Base-by-base conservation (phyloP, 2,329 filamentous ascomycete species). In the Sporothrix sp. region DNA sequence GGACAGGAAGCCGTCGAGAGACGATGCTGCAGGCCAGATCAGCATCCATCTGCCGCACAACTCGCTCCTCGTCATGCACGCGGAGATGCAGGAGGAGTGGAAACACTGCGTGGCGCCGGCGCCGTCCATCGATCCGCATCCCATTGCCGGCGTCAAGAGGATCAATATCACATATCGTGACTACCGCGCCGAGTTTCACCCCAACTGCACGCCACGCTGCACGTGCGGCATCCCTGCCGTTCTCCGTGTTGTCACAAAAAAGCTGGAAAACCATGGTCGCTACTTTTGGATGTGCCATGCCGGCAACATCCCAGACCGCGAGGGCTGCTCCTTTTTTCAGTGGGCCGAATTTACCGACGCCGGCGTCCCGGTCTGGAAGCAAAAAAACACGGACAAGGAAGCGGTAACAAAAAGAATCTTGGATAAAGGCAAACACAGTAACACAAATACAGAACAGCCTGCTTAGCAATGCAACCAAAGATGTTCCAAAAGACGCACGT, bases 61-160 rank as follows among this genome's bases (percentile, higher is more conserved):
- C 65, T 94, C 87, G 0, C 75, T 97, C 0, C 74, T 98, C 0
- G 74, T 97, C 9, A 97, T 98, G 93, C 90, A 97, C 61, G 90
- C 91, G 1, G 88, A 95, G 63, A 97, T 95, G 87, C 91, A 97
- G 62, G 91, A 97, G 62, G 84, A 86, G 62, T 97, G 89, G 89
- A 97, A 96, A 65, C 93, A 98, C 65, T 78, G 79, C 57, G 85
- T 98, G 38, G 74, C 81, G 0, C 85, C 89, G 0, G 82, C 85
- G 0, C 73, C 75, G 44, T 79, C 82, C 4, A 85, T 97, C 52
- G 84, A 89, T 54, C 87, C 88, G 1, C 93, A 98, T 64, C 87
- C 90, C 0, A 64, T 95, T 1, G 78, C 90, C 0, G 84, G 84
- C 1, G 89, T 82, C 58, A 82, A 80, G 56, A 77, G 93, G 36